phyloP scores from a whole-genome alignment of 805 yeast genomes.

The Kluyveromyces siamensis region DNA sequence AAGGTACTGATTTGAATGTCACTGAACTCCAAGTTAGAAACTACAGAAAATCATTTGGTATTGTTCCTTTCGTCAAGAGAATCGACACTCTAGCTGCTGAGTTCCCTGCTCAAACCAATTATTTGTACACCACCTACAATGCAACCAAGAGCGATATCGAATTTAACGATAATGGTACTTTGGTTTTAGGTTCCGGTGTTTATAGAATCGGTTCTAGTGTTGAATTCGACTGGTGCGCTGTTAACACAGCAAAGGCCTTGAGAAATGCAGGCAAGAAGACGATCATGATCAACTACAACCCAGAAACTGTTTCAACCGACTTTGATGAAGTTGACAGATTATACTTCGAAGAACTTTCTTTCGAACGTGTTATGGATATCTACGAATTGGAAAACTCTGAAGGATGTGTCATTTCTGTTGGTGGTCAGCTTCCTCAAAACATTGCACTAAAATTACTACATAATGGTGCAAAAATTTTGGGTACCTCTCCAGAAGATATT shows the following conservation, averaged over 20 bases:
- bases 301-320: conserved; percentile 97
- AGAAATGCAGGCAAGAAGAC: conserved; percentile 83
- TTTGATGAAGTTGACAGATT: conserved; percentile 96
- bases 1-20: conserved; percentile 22
- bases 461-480: conserved; percentile 80
- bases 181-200: conserved; percentile 98
- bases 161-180: conserved; percentile 82
- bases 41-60: conserved; percentile 68
- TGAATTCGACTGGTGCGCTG: conserved; percentile 99
- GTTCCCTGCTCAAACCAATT: conserved; percentile 95
- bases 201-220: conserved; percentile 98
- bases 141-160: conserved; percentile 78
- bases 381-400: conserved; percentile 84
- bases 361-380: conserved; percentile 95
- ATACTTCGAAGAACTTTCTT: conserved; percentile 90
- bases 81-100: conserved; percentile 98
- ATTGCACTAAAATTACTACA: conserved; percentile 79
- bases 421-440: conserved; percentile 97
- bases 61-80: conserved; percentile 89
- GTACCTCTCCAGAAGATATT: conserved; percentile 90
- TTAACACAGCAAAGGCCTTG: conserved; percentile 88
- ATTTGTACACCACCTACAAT: conserved; percentile 91
- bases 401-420: conserved; percentile 93
- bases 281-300: conserved; percentile 94
- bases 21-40: conserved; percentile 76